These are phyloP conservation scores for Capsicum pubescens DNA, from an alignment of 257 asterid genomes.

Conservation along the genomic window DNA sequence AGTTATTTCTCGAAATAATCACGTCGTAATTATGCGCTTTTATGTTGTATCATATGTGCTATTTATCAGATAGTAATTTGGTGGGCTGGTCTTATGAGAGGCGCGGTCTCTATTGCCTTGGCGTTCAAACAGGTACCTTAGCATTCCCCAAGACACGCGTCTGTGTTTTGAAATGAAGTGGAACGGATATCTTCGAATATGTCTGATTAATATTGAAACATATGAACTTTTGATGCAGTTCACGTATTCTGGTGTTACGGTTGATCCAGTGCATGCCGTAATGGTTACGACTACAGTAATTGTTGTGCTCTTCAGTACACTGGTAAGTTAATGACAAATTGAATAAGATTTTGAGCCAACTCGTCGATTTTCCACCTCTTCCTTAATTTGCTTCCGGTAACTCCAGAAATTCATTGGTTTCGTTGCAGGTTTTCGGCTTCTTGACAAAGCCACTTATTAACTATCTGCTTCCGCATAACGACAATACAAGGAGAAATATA, in stretches of 20 bases:
- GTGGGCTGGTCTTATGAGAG: slow-evolving; percentile 99
- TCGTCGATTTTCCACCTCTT: background rate
- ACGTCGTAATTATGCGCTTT: background rate
- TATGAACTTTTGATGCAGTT: slow-evolving; percentile 51
- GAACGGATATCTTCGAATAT: background rate
- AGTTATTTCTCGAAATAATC: background rate
- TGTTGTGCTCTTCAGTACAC: slow-evolving; percentile 78
- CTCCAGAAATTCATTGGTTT: background rate
- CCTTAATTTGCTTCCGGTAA: background rate
- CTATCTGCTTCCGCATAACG: slow-evolving; percentile 60
- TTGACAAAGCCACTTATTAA: slow-evolving; percentile 76
- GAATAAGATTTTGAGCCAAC: background rate
- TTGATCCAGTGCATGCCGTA: slow-evolving; percentile 67
- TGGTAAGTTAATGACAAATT: slow-evolving; percentile 52
- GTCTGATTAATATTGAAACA: background rate
- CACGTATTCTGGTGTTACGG: slow-evolving; percentile 71
- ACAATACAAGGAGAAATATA: slow-evolving; percentile 35
- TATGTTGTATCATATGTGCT: background rate
- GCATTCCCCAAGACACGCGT: background rate
- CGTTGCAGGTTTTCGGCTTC: slow-evolving; percentile 79
- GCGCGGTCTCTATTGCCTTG: slow-evolving; percentile 96
- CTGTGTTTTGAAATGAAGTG: background rate
- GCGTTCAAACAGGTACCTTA: slow-evolving; percentile 86
- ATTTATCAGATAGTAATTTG: slow-evolving; percentile 67
- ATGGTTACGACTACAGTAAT: slow-evolving; percentile 72